Evolutionary conservation across 805 yeast species (phyloP), one percentile per base, ranked within the genome.

Genomic region (Saccharomycopsis fibuligera): DNA sequence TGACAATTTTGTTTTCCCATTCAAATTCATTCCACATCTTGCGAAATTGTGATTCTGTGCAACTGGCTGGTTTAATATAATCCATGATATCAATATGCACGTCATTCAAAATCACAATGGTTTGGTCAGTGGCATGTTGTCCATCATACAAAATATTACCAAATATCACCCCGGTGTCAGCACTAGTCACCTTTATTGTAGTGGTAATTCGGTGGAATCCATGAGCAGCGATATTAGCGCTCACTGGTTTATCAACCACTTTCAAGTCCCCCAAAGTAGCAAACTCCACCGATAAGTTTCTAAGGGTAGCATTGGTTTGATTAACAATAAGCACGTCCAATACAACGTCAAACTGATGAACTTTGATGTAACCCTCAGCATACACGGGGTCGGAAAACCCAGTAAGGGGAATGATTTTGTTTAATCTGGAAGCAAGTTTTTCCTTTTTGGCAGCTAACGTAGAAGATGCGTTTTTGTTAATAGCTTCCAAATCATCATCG

Each of bases 11-110:
- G 72, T 93, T 93, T 68, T 93, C 99, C 99, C 99, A 93, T 69
- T 93, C 99, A 63, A 95, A 93, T 65, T 90, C 97, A 64, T 89
- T 88, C 99, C 99, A 93, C 98, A 90, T 91, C 60, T 81, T 78
- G 62, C 99, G 85, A 85, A 93, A 93, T 57, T 79, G 84, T 39
- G 81, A 79, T 68, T 91, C 98, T 14, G 89, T 71, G 65, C 96
- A 86, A 22, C 78, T 75, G n/a, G 95, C 93, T 19, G 99, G 97
- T 64, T 87, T 88, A 66, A 93, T 89, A 69, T 93, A 93, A 67
- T 93, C 98, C 89, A 93, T 87, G 47, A 93, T 86, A 64, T 93
- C 96, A 51, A 93, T 90, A 64, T 90, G 96, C 43, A 93, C 89
- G 63, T 93, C 98, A 60, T 87, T 88, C 62, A 93, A 74, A 51